A percentile compares a stretch with the other conserved stretches of the same genome.
Evolutionary conservation across 2,329 filamentous ascomycete genomes (phyloP).

Genomic region (Sporothrix sp.): DNA sequence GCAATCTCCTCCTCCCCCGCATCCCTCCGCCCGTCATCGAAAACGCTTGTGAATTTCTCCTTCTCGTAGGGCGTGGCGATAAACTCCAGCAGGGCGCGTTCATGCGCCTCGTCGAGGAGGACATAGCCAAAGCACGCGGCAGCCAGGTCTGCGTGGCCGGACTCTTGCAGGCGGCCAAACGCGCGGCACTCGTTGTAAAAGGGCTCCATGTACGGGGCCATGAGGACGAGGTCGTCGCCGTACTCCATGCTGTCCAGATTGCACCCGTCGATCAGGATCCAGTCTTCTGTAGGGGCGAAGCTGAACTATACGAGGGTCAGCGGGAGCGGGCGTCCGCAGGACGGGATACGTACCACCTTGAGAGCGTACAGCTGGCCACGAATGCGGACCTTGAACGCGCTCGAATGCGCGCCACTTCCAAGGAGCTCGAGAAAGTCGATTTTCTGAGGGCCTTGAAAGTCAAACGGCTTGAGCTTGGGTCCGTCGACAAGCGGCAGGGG

Average conservation of each 20-base stretch:
- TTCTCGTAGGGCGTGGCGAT: too few relatives aligned
- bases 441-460: slow-evolving; percentile 15
- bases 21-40: too few relatives aligned
- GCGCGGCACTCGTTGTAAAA: slow-evolving; percentile 22
- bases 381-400: slow-evolving; percentile 18
- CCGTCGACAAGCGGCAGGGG: background rate
- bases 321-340: background rate
- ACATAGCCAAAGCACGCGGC: slow-evolving; percentile 22
- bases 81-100: slow-evolving; percentile 5
- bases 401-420: slow-evolving; percentile 15
- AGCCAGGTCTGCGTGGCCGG: slow-evolving; percentile 19
- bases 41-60: too few relatives aligned
- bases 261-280: background rate
- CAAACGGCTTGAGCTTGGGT: background rate
- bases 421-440: slow-evolving; percentile 19
- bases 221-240: background rate
- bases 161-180: slow-evolving; percentile 23
- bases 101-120: slow-evolving; percentile 19
- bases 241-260: background rate
- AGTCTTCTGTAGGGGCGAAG: background rate
- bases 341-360: slow-evolving; percentile 17
- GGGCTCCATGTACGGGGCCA: slow-evolving; percentile 20
- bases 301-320: background rate
- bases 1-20: too few relatives aligned
- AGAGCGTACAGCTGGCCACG: slow-evolving; percentile 17